phyloP scores from a whole-genome alignment of 495 filamentous ascomycete genomes.

The Aspergillus cavernicola region DNA sequence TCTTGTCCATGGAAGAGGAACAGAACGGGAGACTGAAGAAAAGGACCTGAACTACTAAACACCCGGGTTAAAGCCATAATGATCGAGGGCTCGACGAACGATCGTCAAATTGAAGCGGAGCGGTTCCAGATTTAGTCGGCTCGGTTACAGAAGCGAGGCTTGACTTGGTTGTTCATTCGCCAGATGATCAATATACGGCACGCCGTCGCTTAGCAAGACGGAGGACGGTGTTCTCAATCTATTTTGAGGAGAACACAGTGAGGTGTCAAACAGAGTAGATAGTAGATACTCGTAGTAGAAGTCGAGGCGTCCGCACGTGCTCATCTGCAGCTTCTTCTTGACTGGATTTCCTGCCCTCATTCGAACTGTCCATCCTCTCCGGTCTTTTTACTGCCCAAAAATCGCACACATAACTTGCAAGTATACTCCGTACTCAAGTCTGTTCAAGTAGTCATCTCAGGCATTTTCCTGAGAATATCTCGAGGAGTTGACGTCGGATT shows the following conservation, averaged over 20 bases:
- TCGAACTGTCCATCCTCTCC: no score
- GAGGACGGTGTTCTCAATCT: background rate
- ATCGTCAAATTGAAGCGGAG: background rate
- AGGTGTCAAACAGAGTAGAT: no score
- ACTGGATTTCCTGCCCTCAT: no score
- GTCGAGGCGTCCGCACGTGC: no score
- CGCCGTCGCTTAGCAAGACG: background rate
- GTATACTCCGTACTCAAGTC: no score
- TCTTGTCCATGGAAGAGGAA: background rate
- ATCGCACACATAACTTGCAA: no score
- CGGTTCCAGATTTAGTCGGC: slow-evolving; percentile 13
- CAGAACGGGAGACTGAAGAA: background rate
- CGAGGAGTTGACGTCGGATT: no score
- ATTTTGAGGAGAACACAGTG: background rate
- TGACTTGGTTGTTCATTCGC: background rate
- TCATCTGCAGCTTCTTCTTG: no score
- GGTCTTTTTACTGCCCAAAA: no score
- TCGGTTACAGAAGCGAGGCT: slow-evolving; percentile 18
- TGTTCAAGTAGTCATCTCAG: no score
- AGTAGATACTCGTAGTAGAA: no score
- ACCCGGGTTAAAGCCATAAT: background rate
- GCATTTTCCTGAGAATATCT: no score
- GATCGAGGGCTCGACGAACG: background rate
- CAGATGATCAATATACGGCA: background rate
- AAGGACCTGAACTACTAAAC: background rate